Evolutionary conservation across 768 basidiomycete genomes (phyloP).

Genomic region (Rhodosporidiobolus sp.): DNA sequence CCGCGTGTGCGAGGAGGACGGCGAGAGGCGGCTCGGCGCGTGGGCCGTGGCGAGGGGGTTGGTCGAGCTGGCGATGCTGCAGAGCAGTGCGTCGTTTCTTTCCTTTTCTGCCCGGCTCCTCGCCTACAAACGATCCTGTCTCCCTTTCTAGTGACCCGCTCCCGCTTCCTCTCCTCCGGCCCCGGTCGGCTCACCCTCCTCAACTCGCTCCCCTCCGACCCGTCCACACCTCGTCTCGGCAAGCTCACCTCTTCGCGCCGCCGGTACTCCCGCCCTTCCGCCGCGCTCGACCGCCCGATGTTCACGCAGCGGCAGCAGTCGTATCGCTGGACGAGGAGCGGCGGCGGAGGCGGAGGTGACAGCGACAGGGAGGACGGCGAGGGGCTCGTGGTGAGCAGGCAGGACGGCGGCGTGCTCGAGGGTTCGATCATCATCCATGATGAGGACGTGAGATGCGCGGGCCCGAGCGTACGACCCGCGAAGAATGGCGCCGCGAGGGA

Average conservation of each 20-base stretch:
- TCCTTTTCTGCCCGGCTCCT: not conserved
- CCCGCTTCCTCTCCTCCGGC: conserved; percentile 8
- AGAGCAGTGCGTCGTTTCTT: conserved; percentile 14
- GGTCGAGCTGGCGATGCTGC: conserved; percentile 15
- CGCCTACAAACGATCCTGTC: no score
- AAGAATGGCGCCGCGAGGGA: not conserved
- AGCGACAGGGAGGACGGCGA: conserved; percentile 19
- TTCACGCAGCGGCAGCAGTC: conserved; percentile 15
- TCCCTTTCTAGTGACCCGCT: conserved; percentile 7
- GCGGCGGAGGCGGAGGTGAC: not conserved
- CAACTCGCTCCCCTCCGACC: not conserved
- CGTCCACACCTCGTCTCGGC: not conserved
- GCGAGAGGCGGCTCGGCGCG: not conserved
- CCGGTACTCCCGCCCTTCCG: not conserved
- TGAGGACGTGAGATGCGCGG: no score
- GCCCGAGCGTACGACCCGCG: not conserved
- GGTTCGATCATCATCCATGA: conserved; percentile 20
- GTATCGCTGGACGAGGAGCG: conserved; percentile 2
- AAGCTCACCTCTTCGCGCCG: not conserved
- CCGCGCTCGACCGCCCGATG: not conserved
- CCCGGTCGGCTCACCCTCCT: conserved; percentile 9
- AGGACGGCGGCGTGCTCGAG: conserved; percentile 10
- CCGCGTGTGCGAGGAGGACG: conserved; percentile 20
- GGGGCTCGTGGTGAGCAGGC: conserved; percentile 17
- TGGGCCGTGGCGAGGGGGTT: conserved; percentile 7